Evolutionary conservation across 2,329 filamentous ascomycete species (phyloP), one percentile per base, ranked within the genome.

Genomic region (Trichoderma arundinaceum): DNA sequence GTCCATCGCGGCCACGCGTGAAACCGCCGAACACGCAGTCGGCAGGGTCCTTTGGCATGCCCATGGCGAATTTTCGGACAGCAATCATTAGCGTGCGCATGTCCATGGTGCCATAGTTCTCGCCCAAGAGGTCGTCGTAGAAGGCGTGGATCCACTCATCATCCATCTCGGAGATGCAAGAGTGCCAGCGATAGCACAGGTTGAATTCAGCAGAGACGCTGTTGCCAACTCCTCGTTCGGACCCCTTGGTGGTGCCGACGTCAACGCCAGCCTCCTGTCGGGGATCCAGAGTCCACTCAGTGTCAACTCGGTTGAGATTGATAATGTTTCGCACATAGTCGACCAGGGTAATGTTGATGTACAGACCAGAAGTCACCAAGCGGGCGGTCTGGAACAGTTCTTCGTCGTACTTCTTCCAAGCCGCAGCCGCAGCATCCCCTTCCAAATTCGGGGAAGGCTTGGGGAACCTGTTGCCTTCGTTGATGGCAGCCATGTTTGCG

Each of bases 131-230:
- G 48, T 85, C 78, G 1, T 79, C 76, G 73, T 91, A 92, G 67
- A 91, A 83, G 12, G 89, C 81, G 70, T 92, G 84, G 22, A 92
- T 90, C 92, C 92, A 96, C 69, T 88, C 83, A 73, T 95, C 92
- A 72, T 96, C 92, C 68, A 86, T 88, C 51, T 74, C 73, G 22
- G 76, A 86, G 71, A 95, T 91, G 70, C 90, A 88, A 3, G 91
- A 92, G 79, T 96, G 92, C 92, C 92, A 96, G 69, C 92, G 85
- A 76, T 96, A 96, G 70, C 91, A 90, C 9, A 96, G 83, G 74
- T 95, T 96, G 82, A 96, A 96, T 79, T 96, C 92, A 3, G 90
- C 91, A 0, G 91, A 94, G 5, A 94, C 91, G 69, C 90, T 88
- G 72, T 95, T 96, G 58, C 92, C 92, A 0, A 90, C 86, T 48